Base-by-base conservation (phyloP, 257 asterid species). In the Orobanche coerulescens region DNA sequence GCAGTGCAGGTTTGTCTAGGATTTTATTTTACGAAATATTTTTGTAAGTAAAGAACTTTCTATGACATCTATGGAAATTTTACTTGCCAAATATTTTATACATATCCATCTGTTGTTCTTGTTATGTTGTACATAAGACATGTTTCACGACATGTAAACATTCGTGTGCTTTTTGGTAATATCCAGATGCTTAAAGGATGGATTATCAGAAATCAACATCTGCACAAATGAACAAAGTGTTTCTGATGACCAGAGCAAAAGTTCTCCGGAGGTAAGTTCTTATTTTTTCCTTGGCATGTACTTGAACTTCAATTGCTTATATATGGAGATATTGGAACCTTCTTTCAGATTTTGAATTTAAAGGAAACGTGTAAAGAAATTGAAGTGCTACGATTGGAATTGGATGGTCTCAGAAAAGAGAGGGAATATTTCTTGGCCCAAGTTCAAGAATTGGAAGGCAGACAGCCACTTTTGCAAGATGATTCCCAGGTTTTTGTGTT, bases 331-430 rank as follows among this genome's bases (percentile, higher is more conserved):
- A n/a, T 63, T 56, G 55, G 42, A 55, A 54, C 36, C 31, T 77
- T 53, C 31, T 63, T 55, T 61, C 68, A 81, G 77, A 71, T 28
- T 33, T 56, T 46, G 65, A 61, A 61, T 59, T 62, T 73, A 24
- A 76, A 75, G 34, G 55, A 25, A 55, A 18, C 71, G 18, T 43
- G 66, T 16, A 78, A 76, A 62, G 77, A 79, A 69, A 70, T 78
- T 13, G 83, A 75, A 55, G 76, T 61, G 47, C 75, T 83, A 54
- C 75, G 68, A 66, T 63, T 75, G 79, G 88, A 84, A 68, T 56
- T 82, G 70, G 64, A 65, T 62, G 73, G 15, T 64, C 77, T 80
- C 33, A 72, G 67, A 71, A 74, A 80, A 65, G 91, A 78, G 70
- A 79, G 73, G 71, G 82, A 71, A 61, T 55, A 64, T 65, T 69